A percentile compares a stretch with the other conserved stretches of the same genome.
Evolutionary conservation across 768 basidiomycete species (phyloP).

Genomic region (Suillus decipiens): DNA sequence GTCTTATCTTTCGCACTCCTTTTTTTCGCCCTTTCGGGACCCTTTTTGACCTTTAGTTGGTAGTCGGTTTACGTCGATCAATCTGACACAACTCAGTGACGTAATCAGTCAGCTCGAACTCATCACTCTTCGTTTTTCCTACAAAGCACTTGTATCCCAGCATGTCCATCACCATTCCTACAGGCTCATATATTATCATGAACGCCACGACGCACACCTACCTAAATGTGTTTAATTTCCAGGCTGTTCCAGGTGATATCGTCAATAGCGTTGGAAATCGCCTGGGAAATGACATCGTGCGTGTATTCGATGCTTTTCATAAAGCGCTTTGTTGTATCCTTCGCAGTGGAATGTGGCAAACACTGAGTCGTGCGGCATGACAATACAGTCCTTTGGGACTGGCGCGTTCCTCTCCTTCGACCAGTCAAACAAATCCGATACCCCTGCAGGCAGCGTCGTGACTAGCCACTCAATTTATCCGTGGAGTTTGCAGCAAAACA

Average conservation of each 20-base stretch:
- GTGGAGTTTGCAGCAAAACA: slow-evolving; percentile 5
- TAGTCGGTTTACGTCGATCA: too few relatives aligned
- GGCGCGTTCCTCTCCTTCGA: slow-evolving; percentile 7
- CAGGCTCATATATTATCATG: slow-evolving; percentile 16
- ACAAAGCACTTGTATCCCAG: not conserved
- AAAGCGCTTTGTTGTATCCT: too few relatives aligned
- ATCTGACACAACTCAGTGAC: too few relatives aligned
- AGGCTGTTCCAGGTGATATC: slow-evolving; percentile 3
- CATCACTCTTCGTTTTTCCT: not conserved
- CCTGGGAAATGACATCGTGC: slow-evolving; percentile 14
- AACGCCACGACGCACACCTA: slow-evolving; percentile 15
- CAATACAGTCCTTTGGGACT: slow-evolving; percentile 13
- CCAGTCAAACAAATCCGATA: not conserved
- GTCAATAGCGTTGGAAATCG: slow-evolving; percentile 15
- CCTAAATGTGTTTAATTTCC: slow-evolving; percentile 11
- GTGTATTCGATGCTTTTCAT: not conserved
- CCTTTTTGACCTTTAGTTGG: too few relatives aligned
- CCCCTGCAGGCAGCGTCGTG: not conserved
- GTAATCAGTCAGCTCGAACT: too few relatives aligned
- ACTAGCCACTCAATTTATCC: slow-evolving; percentile 9
- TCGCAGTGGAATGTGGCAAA: slow-evolving; percentile 14
- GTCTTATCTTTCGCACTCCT: too few relatives aligned
- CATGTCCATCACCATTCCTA: slow-evolving; percentile 5
- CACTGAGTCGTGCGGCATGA: slow-evolving; percentile 7
- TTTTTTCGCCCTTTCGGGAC: too few relatives aligned